Evolutionary conservation across 2,329 filamentous ascomycete species (phyloP).

Genomic region (Raffaelea deltoideospora): DNA sequence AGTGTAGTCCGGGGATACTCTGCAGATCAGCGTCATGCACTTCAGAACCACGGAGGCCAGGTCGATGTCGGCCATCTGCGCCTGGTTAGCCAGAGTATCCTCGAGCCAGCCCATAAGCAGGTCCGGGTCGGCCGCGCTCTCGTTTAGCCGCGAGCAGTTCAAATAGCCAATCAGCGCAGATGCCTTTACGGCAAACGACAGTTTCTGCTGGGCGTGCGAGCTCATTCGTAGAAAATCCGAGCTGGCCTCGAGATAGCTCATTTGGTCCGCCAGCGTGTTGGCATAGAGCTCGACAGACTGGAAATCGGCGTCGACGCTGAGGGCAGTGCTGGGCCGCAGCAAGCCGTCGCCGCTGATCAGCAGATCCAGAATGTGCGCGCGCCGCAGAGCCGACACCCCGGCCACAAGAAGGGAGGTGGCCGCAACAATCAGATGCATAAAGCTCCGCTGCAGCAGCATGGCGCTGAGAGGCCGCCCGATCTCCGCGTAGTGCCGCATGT

Average conservation of each 20-base stretch:
- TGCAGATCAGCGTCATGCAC: slow-evolving; percentile 68
- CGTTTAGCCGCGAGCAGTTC: slow-evolving; percentile 70
- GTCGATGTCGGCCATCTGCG: slow-evolving; percentile 67
- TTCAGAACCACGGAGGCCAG: slow-evolving; percentile 68
- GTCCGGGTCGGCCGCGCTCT: slow-evolving; percentile 67
- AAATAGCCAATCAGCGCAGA: slow-evolving; percentile 69
- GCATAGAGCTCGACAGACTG: slow-evolving; percentile 49
- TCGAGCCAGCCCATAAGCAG: slow-evolving; percentile 75
- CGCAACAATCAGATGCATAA: slow-evolving; percentile 71
- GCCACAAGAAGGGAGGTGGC: slow-evolving; percentile 60
- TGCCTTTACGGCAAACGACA: slow-evolving; percentile 76
- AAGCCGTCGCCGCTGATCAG: slow-evolving; percentile 42
- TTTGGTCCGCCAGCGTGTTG: slow-evolving; percentile 63
- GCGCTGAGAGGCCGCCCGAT: slow-evolving; percentile 71
- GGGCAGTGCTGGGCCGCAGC: slow-evolving; percentile 24
- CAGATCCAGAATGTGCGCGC: slow-evolving; percentile 56
- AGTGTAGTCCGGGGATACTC: slow-evolving; percentile 56
- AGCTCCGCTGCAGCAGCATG: slow-evolving; percentile 79
- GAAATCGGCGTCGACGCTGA: slow-evolving; percentile 34
- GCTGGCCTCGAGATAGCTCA: slow-evolving; percentile 74
- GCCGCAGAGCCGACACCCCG: slow-evolving; percentile 41
- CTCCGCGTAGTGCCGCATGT: slow-evolving; percentile 67
- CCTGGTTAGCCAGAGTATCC: slow-evolving; percentile 59
- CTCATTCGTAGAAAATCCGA: slow-evolving; percentile 81
- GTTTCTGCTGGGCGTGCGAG: slow-evolving; percentile 70